phyloP scores from a whole-genome alignment of 345 rosid species.

The Populus davidiana region DNA sequence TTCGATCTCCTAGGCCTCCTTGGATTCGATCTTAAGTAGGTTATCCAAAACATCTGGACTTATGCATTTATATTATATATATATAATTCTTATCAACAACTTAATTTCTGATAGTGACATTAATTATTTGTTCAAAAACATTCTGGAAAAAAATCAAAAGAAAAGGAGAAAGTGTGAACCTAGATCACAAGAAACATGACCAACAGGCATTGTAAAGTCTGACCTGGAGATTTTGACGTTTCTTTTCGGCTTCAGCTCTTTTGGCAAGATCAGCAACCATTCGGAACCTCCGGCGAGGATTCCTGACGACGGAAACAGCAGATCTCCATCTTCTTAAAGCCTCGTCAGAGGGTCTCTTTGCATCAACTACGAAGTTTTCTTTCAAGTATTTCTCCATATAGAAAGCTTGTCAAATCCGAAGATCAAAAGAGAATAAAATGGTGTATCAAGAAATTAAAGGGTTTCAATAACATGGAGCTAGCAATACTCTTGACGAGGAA shows the following conservation, averaged over 20 bases:
- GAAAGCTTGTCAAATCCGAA: not conserved
- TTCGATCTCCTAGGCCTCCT: too few species aligned
- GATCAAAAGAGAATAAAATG: not conserved
- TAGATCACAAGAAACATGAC: not conserved
- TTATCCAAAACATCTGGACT: too few species aligned
- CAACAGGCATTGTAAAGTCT: not conserved
- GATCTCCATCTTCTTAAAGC: slow-evolving; percentile 27
- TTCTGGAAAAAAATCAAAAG: not conserved
- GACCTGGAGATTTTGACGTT: slow-evolving; percentile 26
- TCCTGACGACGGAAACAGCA: slow-evolving; percentile 29
- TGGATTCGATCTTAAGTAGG: too few species aligned
- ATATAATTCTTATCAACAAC: not conserved
- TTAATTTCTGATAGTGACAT: not conserved
- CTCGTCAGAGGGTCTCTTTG: slow-evolving; percentile 29
- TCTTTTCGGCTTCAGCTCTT: slow-evolving; percentile 26
- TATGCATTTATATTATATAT: too few species aligned
- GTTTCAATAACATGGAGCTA: not conserved
- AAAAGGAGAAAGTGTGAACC: not conserved
- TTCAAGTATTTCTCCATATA: slow-evolving; percentile 29
- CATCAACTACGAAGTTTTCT: slow-evolving; percentile 29
- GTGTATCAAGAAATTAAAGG: not conserved
- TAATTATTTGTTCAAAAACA: not conserved
- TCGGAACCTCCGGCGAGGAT: slow-evolving; percentile 33
- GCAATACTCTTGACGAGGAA: not conserved
- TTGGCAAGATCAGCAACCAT: slow-evolving; percentile 35